Evolutionary conservation across 2,329 filamentous ascomycete species (phyloP).

Genomic region (Claviceps capensis): DNA sequence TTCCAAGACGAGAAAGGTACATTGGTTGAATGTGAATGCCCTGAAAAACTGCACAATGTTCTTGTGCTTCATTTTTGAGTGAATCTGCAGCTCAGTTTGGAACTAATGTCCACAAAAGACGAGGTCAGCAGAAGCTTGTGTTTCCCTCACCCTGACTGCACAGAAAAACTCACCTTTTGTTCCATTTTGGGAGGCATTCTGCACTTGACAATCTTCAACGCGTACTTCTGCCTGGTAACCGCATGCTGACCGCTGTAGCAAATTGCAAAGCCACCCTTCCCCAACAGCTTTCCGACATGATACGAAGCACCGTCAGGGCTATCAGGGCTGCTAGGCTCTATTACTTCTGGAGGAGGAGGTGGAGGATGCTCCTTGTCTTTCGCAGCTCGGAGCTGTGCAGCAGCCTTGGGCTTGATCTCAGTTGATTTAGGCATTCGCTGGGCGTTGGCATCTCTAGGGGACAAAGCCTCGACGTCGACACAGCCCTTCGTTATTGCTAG

Average conservation of each 20-base stretch:
- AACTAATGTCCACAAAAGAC: conserved; percentile 29
- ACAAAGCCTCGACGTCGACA: conserved; percentile 48
- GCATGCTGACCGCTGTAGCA: conserved; percentile 61
- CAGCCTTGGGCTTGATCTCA: conserved; percentile 39
- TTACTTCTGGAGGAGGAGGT: conserved; percentile 45
- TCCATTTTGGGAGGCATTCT: conserved; percentile 74
- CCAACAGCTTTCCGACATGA: conserved; percentile 58
- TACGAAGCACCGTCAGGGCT: conserved; percentile 58
- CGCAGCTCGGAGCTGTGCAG: conserved; percentile 38
- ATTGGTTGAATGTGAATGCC: conserved; percentile 79
- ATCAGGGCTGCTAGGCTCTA: conserved; percentile 53
- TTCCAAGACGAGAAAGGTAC: conserved; percentile 88
- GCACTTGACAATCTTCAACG: conserved; percentile 72
- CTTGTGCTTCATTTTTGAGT: conserved; percentile 92
- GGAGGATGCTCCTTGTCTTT: conserved; percentile 55
- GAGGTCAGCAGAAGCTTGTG: not conserved
- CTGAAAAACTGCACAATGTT: conserved; percentile 94
- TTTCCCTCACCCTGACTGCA: not conserved
- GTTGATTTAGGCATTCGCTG: conserved; percentile 34
- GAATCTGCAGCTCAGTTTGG: conserved; percentile 83
- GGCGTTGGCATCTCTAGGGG: conserved; percentile 50
- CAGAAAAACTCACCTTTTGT: conserved; percentile 49
- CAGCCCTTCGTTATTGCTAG: conserved; percentile 32
- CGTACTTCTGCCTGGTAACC: conserved; percentile 53
- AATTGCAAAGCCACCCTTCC: conserved; percentile 72